These are phyloP conservation scores for Gymnopilus junonius DNA, from an alignment of 768 basidiomycete species.

Conservation along the genomic window DNA sequence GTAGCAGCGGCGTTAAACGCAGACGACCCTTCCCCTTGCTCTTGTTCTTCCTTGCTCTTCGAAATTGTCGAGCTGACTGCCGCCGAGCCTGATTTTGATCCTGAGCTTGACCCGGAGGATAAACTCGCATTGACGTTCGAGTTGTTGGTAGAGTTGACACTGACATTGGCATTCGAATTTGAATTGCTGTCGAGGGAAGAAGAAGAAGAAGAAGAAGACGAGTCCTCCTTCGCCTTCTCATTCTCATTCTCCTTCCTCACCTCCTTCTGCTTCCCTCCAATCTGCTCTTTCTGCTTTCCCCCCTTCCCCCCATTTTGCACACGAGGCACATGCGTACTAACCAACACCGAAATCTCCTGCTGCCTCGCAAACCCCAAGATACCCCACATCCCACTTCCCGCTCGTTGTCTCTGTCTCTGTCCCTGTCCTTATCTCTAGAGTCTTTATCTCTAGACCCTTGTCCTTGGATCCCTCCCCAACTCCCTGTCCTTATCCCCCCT, in stretches of 20 bases:
- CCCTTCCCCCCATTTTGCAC: neutral
- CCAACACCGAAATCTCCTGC: slow-evolving; percentile 58
- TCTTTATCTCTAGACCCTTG: no score
- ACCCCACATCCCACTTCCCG: slow-evolving; percentile 53
- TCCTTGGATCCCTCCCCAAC: no score
- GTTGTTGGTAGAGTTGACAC: no score
- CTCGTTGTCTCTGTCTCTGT: neutral
- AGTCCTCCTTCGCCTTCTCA: neutral
- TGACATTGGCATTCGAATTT: no score
- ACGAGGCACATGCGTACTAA: slow-evolving; percentile 44
- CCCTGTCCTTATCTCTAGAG: neutral
- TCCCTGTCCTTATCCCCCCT: slow-evolving; percentile 53
- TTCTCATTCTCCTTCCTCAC: neutral
- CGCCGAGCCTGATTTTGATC: no score
- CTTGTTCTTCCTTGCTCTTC: no score
- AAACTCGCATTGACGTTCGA: no score
- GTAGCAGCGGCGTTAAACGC: neutral
- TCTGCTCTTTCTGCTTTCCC: neutral
- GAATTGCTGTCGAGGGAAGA: neutral
- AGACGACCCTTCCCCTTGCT: slow-evolving; percentile 7
- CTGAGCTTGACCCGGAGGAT: no score
- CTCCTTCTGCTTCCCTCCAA: neutral
- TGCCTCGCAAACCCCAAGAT: slow-evolving; percentile 58
- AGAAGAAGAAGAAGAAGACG: slow-evolving; percentile 4
- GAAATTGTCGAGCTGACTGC: no score